These are phyloP conservation scores for Psilocybe cyanescens DNA, from an alignment of 768 basidiomycete species.

Conservation along the genomic window DNA sequence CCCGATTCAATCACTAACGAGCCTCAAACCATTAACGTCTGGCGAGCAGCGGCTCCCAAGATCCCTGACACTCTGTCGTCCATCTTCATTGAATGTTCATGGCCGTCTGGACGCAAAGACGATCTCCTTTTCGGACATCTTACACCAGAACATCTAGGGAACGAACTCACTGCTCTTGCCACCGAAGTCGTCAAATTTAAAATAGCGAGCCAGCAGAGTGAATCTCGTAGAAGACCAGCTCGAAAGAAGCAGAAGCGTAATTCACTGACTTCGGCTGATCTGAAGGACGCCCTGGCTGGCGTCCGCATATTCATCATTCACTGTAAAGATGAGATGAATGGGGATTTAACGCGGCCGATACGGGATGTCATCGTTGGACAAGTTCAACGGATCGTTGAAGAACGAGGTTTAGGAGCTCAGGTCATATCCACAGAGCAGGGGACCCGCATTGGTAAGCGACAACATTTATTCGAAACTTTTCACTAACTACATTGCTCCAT, in stretches of 20 bases:
- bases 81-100: conserved; percentile 97
- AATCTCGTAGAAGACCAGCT: conserved; percentile 29
- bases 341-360: conserved; percentile 51
- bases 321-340: conserved; percentile 78
- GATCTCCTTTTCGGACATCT: conserved; percentile 85
- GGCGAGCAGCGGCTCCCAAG: conserved; percentile 81
- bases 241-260: conserved; percentile 45
- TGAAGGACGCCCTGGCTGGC: conserved; percentile 57
- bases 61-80: conserved; percentile 69
- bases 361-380: conserved; percentile 75
- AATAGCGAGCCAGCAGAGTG: conserved; percentile 23
- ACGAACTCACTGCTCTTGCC: conserved; percentile 76
- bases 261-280: conserved; percentile 42
- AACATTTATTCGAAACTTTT: background rate
- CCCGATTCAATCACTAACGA: conserved; percentile 70
- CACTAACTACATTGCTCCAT: background rate
- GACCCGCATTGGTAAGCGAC: conserved; percentile 73
- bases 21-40: conserved; percentile 71
- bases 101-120: conserved; percentile 70
- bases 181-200: conserved; percentile 61
- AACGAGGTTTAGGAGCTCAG: conserved; percentile 68
- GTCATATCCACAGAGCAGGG: conserved; percentile 79
- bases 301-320: conserved; percentile 82
- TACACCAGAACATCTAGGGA: conserved; percentile 75
- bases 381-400: conserved; percentile 63